Conservation (phyloP, 2,329 filamentous ascomycete species). For the Verticillium isaacii region DNA sequence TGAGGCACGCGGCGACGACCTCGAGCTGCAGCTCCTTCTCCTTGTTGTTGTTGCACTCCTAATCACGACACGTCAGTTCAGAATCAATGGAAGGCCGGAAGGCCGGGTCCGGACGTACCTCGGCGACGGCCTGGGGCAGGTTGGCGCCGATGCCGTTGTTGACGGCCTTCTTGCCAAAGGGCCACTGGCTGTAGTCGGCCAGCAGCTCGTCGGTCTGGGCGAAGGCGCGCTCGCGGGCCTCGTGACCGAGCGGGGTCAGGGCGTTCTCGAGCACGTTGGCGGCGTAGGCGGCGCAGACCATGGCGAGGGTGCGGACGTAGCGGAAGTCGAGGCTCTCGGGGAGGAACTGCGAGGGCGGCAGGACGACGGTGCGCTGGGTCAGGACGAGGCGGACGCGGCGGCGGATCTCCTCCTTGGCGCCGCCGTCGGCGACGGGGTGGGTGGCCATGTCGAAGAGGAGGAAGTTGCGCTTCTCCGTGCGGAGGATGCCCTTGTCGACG, state of each 20-base stretch:
- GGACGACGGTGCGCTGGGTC: constrained; percentile 88
- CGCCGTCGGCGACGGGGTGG: constrained; percentile 92
- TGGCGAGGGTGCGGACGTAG: constrained; percentile 84
- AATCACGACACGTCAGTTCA: constrained; percentile 13
- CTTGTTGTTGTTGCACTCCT: constrained; percentile 79
- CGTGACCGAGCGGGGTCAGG: constrained; percentile 87
- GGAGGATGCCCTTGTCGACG: constrained; percentile 96
- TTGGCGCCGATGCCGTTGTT: constrained; percentile 86
- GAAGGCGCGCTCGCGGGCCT: constrained; percentile 90
- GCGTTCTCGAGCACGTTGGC: constrained; percentile 98
- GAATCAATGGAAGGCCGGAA: not conserved
- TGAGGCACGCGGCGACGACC: constrained; percentile 93
- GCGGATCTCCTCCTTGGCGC: constrained; percentile 95
- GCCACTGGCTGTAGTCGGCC: constrained; percentile 96
- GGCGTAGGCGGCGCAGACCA: constrained; percentile 97
- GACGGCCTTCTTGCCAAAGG: constrained; percentile 81
- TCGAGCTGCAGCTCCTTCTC: constrained; percentile 96
- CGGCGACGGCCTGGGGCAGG: constrained; percentile 76
- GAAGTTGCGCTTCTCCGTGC: constrained; percentile 99
- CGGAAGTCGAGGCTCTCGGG: constrained; percentile 93
- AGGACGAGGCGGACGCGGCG: constrained; percentile 88
- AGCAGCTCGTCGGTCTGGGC: constrained; percentile 95
- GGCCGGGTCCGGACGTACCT: constrained; percentile 41
- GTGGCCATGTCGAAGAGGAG: constrained; percentile 99
- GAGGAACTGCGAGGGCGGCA: constrained; percentile 80